phyloP scores from a whole-genome alignment of 305 asterid species.

The Fraxinus platypoda region DNA sequence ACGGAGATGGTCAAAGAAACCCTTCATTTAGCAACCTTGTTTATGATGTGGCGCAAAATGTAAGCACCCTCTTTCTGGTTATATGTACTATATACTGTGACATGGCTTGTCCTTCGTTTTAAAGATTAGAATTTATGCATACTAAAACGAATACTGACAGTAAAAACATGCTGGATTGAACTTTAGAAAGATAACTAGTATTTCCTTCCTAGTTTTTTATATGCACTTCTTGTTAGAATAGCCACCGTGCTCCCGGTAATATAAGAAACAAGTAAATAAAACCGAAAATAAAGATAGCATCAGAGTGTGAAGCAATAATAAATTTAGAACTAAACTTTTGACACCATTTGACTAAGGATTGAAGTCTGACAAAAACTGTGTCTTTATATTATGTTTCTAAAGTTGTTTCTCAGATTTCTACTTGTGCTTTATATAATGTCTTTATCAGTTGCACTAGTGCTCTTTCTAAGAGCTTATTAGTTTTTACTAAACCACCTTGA shows the following conservation, averaged over 20 bases:
- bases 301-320: neutral
- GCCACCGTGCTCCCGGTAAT: neutral
- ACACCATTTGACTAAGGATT: neutral
- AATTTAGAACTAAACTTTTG: neutral
- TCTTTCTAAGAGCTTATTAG: neutral
- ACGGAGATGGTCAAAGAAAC: slow-evolving; percentile 75
- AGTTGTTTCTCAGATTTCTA: neutral
- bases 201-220: neutral
- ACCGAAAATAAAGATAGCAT: neutral
- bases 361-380: neutral
- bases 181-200: neutral
- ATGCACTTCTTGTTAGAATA: neutral
- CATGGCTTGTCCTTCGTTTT: neutral
- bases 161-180: neutral
- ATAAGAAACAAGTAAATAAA: neutral
- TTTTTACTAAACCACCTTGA: neutral
- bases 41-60: slow-evolving; percentile 62
- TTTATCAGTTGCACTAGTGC: neutral
- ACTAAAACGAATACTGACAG: neutral
- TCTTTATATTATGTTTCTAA: neutral
- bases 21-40: slow-evolving; percentile 60
- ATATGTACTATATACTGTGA: neutral
- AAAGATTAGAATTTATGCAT: neutral
- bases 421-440: neutral
- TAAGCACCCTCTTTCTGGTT: slow-evolving; percentile 34